Evolutionary conservation across 2,329 filamentous ascomycete species (phyloP).

Genomic region (Claviceps sp.): DNA sequence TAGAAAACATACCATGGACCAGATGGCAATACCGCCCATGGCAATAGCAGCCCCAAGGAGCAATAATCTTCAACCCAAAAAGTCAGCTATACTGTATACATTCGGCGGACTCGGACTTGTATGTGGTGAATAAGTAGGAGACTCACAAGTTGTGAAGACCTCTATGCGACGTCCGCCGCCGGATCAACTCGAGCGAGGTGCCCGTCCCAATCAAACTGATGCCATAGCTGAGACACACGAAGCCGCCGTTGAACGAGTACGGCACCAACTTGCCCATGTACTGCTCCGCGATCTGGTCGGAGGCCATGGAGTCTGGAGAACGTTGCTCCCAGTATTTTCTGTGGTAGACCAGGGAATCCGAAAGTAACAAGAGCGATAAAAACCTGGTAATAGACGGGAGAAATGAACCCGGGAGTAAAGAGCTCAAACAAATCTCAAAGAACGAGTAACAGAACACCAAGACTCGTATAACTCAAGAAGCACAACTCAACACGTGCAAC

Average conservation of each 20-base stretch:
- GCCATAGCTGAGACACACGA: constrained; percentile 59
- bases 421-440: too few species aligned
- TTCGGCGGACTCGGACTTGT: background rate
- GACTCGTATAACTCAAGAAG: too few species aligned
- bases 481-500: too few species aligned
- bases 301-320: constrained; percentile 4
- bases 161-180: constrained; percentile 56
- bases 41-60: constrained; percentile 50
- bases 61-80: constrained; percentile 35
- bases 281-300: constrained; percentile 18
- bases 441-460: too few species aligned
- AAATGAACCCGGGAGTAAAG: too few species aligned
- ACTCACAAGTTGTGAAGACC: constrained; percentile 57
- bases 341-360: too few species aligned
- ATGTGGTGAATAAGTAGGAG: background rate
- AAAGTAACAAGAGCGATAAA: too few species aligned
- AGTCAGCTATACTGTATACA: background rate
- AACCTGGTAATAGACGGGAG: too few species aligned
- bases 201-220: constrained; percentile 66
- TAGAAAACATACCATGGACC: constrained; percentile 45
- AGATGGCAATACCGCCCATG: constrained; percentile 64
- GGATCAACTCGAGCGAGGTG: constrained; percentile 71
- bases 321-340: constrained; percentile 4
- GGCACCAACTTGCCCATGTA: constrained; percentile 34
- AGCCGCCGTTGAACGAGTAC: constrained; percentile 40